Evolutionary conservation across 2,329 filamentous ascomycete genomes (phyloP), one percentile per base, ranked within the genome.

Genomic region (Fusarium algeriense): DNA sequence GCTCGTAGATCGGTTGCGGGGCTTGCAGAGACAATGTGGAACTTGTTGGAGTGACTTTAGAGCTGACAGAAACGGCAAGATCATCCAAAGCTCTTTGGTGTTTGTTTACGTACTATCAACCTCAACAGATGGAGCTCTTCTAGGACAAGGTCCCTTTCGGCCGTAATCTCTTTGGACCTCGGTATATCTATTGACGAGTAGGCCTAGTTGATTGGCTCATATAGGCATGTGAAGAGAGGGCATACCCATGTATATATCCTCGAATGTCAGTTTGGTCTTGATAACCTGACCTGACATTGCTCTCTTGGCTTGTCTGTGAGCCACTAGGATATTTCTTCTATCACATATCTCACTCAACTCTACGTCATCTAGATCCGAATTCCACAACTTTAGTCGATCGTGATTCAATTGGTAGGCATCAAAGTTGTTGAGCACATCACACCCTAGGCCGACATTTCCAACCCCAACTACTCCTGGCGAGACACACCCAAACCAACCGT

Each of bases 1-100:
- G 65, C 34, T 65, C 38, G 48, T 28, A 62, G 64, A 67, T 69
- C 65, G 23, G 52, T 49, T 69, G 67, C 48, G 66, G 67, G 67
- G 67, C 55, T 53, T 43, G 23, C 52, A 55, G 50, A 70, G 67
- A 57, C 61, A 28, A 66, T 53, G 61, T 70, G 67, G 61, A 61
- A 70, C 67, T 70, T 30, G 41, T 38, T 40, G 23, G 23, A 23
- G 61, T 46, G 46, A 23, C 28, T 20, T 35, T 46, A 35, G 48
- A 66, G 43, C 26, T 20, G 34, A 56, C 60, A 30, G 56, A 67
- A 67, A 50, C 23, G 56, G 63, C 45, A 68, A 63, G 64, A 63
- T 67, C 57, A 41, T 60, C 64, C 23, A 26, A 34, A 54, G 40
- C 35, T 50, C 40, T 67, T 26, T 40, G 40, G 43, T 54, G 26